A percentile compares a stretch with the other conserved stretches of the same genome.
Evolutionary conservation across 2,329 filamentous ascomycete genomes (phyloP).

Genomic region (Calonectria ilicicola): DNA sequence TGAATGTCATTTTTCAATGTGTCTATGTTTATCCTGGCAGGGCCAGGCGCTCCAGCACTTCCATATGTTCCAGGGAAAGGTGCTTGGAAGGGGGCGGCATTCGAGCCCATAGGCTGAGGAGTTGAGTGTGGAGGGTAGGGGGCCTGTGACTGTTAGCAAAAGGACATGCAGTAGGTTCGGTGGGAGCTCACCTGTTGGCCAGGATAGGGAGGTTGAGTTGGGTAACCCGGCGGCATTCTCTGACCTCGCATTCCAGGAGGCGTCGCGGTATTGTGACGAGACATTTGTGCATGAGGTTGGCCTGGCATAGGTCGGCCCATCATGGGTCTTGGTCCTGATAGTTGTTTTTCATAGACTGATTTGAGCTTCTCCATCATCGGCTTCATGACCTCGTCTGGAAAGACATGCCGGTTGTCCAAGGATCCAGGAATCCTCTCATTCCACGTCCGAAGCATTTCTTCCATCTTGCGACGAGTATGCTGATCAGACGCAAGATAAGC

Average conservation of each 20-base stretch:
- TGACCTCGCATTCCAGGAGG: conserved; percentile 66
- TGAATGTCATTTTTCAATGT: conserved; percentile 87
- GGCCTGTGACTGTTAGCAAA: conserved; percentile 29
- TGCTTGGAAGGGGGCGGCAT: conserved; percentile 55
- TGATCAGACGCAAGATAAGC: conserved; percentile 91
- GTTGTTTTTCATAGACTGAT: conserved; percentile 78
- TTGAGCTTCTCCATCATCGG: conserved; percentile 97
- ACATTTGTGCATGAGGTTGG: conserved; percentile 62
- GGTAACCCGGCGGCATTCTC: conserved; percentile 38
- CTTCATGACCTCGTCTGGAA: conserved; percentile 85
- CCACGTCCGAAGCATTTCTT: conserved; percentile 98
- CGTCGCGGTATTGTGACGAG: conserved; percentile 80
- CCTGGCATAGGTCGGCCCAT: conserved; percentile 57
- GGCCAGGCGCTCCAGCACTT: conserved; percentile 43
- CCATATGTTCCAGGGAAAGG: conserved; percentile 55
- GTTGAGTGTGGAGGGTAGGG: conserved; percentile 54
- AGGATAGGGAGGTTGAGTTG: conserved; percentile 41
- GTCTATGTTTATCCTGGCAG: conserved; percentile 72
- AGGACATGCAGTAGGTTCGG: neutral
- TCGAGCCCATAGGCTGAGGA: conserved; percentile 51
- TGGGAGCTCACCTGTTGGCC: conserved; percentile 45
- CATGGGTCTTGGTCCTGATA: conserved; percentile 65
- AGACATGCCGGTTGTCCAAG: conserved; percentile 91
- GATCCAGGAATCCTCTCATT: conserved; percentile 96
- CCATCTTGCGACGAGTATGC: conserved; percentile 87